Percentiles rank a stretch among this genome's conserved stretches.
Conservation (phyloP, 2,329 filamentous ascomycete genomes). For the Fusarium transvaalense region DNA sequence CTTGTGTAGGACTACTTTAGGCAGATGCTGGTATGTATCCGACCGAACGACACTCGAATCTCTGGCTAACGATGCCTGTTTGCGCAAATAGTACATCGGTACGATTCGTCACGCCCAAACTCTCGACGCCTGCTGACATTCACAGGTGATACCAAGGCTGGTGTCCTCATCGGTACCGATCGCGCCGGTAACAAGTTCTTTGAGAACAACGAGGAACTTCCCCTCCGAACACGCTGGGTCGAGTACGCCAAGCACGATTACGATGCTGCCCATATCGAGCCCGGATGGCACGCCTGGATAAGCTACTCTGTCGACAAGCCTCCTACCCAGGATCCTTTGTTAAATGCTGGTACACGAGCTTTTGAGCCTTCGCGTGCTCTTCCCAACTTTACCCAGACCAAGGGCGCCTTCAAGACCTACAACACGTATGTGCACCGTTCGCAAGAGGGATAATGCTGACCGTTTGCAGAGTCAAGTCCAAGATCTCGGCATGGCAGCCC, state of each 20-base stretch:
- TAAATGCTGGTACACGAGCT: slow-evolving; percentile 73
- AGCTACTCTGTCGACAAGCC: slow-evolving; percentile 92
- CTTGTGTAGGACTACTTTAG: slow-evolving; percentile 81
- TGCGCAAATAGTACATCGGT: slow-evolving; percentile 67
- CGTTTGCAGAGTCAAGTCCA: slow-evolving; percentile 62
- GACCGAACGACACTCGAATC: slow-evolving; percentile 37
- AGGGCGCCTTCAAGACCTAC: slow-evolving; percentile 91
- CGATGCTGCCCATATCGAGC: slow-evolving; percentile 88
- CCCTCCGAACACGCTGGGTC: slow-evolving; percentile 96
- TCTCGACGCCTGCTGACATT: slow-evolving; percentile 17
- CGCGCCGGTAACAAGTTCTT: slow-evolving; percentile 97
- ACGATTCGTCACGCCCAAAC: slow-evolving; percentile 36
- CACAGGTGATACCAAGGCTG: slow-evolving; percentile 94
- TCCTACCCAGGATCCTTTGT: slow-evolving; percentile 79
- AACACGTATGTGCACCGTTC: slow-evolving; percentile 79
- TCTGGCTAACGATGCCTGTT: slow-evolving; percentile 42
- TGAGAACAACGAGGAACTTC: slow-evolving; percentile 95
- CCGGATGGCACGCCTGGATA: slow-evolving; percentile 98
- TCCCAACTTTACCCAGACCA: slow-evolving; percentile 79
- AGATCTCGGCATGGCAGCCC: slow-evolving; percentile 67
- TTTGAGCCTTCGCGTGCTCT: slow-evolving; percentile 82
- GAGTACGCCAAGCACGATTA: slow-evolving; percentile 92
- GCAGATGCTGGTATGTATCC: slow-evolving; percentile 86
- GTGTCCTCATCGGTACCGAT: slow-evolving; percentile 85
- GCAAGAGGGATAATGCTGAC: slow-evolving; percentile 26